Evolutionary conservation across 331 rosid species (phyloP), one percentile per base, ranked within the genome.

Genomic region (Phaseolus coccineus): DNA sequence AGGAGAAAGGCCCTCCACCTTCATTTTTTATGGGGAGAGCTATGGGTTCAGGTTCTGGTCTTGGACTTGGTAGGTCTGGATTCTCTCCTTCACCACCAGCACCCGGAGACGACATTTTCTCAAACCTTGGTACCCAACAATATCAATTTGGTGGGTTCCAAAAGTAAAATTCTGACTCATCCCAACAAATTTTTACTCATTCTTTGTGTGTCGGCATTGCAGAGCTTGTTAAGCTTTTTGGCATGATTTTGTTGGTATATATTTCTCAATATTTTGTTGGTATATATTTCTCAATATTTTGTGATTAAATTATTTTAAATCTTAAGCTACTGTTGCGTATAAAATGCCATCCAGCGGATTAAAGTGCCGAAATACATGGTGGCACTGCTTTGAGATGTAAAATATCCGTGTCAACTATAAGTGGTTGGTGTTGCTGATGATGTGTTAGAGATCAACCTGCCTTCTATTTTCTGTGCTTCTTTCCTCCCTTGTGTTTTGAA

Each of bases 11-110:
- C 30, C 91, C 90, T 40, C 78, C 85, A 56, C 79, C 97, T 12
- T 76, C 97, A 4, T 89, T 83, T 87, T 80, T 83, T 88, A 96
- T 90, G 97, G 99, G 99, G 12, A 89, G 86, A 86, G 98, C 99
- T 53, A 96, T 96, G 98, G 98, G 97, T 55, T 80, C 92, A 0
- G 97, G 99, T 70, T 89, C 98, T 2, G 97, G 99, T 71, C 91
- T 96, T 31, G 97, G 99, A 69, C 92, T 96, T 27, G 96, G 98
- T 70, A 82, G 37, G 81, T 82, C 97, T 22, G 94, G 90, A 31
- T 77, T 85, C 84, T 53, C 89, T 65, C 84, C 94, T 77, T 88
- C 96, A 14, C 96, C 85, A 74, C 77, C 88, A 48, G 31, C 65
- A 53, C 78, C 77, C 4, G 97, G 83, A 13, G 88, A 93, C 27